Conservation (phyloP, 2,329 filamentous ascomycete species). For the Penicillium sclerotigenum region DNA sequence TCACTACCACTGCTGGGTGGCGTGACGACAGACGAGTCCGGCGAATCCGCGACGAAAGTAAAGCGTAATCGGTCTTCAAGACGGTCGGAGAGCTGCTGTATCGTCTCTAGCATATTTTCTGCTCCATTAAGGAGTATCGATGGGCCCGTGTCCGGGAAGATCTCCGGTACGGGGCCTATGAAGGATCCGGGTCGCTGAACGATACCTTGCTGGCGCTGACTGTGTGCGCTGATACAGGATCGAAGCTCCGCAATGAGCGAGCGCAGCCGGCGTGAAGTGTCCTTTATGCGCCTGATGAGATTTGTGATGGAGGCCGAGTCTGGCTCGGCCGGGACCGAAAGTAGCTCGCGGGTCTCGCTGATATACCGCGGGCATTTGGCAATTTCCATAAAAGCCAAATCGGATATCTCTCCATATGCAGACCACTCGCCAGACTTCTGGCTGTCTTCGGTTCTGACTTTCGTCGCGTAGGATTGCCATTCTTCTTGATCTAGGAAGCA, state of each 20-base stretch:
- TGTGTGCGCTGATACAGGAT: constrained; percentile 21
- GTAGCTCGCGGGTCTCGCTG: constrained; percentile 20
- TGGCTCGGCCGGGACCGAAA: neutral
- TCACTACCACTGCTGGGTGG: constrained; percentile 12
- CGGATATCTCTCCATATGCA: constrained; percentile 22
- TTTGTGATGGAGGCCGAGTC: neutral
- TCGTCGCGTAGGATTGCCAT: constrained; percentile 31
- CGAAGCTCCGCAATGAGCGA: constrained; percentile 14
- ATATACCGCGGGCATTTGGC: constrained; percentile 30
- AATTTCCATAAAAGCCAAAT: constrained; percentile 28
- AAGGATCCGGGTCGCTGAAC: constrained; percentile 20
- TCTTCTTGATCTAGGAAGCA: constrained; percentile 37
- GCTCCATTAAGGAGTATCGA: constrained; percentile 27
- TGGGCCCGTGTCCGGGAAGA: constrained; percentile 25
- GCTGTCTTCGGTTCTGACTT: constrained; percentile 26
- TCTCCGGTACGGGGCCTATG: constrained; percentile 24
- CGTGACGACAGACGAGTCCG: constrained; percentile 7
- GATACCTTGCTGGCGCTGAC: constrained; percentile 25
- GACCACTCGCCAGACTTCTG: constrained; percentile 25
- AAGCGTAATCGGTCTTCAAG: constrained; percentile 13
- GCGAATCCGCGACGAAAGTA: constrained; percentile 16
- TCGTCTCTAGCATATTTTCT: constrained; percentile 21
- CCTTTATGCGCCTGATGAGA: constrained; percentile 17
- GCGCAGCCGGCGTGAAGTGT: constrained; percentile 14
- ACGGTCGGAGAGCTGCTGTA: constrained; percentile 19